Percentiles rank a stretch among this genome's conserved stretches.
phyloP scores from a whole-genome alignment of 805 yeast genomes.

The Kodamaea kakaduensis region DNA sequence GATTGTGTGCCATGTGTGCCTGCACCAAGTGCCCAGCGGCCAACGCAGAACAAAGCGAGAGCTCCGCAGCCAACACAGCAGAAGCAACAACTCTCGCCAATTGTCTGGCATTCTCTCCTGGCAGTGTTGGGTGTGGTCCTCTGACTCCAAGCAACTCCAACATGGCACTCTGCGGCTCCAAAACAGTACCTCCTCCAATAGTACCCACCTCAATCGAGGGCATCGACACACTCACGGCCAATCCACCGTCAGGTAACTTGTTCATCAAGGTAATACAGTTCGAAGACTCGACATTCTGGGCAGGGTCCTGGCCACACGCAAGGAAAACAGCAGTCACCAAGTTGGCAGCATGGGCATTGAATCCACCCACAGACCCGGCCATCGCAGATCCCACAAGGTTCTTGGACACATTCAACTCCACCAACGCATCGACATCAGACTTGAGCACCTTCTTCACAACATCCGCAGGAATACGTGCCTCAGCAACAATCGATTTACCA shows the following conservation, averaged over 20 bases:
- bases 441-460: constrained; percentile 80
- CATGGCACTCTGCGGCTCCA: constrained; percentile 97
- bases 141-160: constrained; percentile 88
- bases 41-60: constrained; percentile 89
- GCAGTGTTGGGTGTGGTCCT: constrained; percentile 91
- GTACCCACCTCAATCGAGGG: constrained; percentile 99
- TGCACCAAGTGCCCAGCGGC: constrained; percentile 99
- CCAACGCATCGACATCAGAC: constrained; percentile 88
- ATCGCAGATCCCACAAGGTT: constrained; percentile 94
- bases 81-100: constrained; percentile 90
- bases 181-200: constrained; percentile 97
- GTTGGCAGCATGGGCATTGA: constrained; percentile 97
- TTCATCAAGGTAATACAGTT: constrained; percentile 96
- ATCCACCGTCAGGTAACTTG: constrained; percentile 66
- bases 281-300: constrained; percentile 96
- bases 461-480: constrained; percentile 81
- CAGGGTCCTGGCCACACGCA: constrained; percentile 99
- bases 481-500: constrained; percentile 97
- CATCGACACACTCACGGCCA: constrained; percentile 95
- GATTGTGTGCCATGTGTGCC: constrained; percentile 94
- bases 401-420: constrained; percentile 82
- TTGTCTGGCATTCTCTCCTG: constrained; percentile 93
- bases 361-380: constrained; percentile 98
- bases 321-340: constrained; percentile 89
- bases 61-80: constrained; percentile 93